phyloP scores from a whole-genome alignment of 2,329 filamentous ascomycete genomes.

The Endoconidiophora laricicola region DNA sequence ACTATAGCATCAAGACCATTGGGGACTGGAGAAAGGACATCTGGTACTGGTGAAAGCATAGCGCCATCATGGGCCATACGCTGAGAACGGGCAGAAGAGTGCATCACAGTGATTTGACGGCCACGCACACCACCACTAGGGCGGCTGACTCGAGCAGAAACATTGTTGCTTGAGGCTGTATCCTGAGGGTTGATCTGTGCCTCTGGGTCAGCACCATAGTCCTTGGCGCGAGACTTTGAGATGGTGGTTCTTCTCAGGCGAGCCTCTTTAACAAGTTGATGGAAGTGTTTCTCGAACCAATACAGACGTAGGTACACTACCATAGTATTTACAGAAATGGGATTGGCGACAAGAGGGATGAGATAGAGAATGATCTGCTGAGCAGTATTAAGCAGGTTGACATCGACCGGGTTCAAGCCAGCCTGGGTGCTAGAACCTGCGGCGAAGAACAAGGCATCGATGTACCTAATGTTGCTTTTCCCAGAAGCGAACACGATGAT shows the following conservation, averaged over 20 bases:
- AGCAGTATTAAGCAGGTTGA: constrained; percentile 52
- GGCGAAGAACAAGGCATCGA: constrained; percentile 81
- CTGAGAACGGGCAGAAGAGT: constrained; percentile 34
- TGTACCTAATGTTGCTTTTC: constrained; percentile 49
- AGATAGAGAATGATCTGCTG: constrained; percentile 60
- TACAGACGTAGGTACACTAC: constrained; percentile 88
- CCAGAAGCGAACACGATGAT: constrained; percentile 53
- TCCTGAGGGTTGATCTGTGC: constrained; percentile 13
- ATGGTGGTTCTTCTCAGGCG: constrained; percentile 46
- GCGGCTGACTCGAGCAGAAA: neutral
- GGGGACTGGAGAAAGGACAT: constrained; percentile 21
- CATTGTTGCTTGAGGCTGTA: constrained; percentile 1
- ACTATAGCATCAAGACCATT: constrained; percentile 19
- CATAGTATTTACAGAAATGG: constrained; percentile 67
- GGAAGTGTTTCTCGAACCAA: constrained; percentile 96
- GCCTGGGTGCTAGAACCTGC: constrained; percentile 79
- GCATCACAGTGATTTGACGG: constrained; percentile 49
- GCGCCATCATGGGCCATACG: constrained; percentile 46
- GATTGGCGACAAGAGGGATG: constrained; percentile 57
- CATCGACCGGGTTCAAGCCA: constrained; percentile 66
- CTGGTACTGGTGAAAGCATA: constrained; percentile 10
- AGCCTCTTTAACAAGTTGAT: constrained; percentile 62
- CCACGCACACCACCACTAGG: constrained; percentile 39
- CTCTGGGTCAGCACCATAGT: constrained; percentile 20
- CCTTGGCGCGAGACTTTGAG: constrained; percentile 30